Evolutionary conservation across 345 rosid species (phyloP), one percentile per base, ranked within the genome.

Genomic region (Sonneratia alba): DNA sequence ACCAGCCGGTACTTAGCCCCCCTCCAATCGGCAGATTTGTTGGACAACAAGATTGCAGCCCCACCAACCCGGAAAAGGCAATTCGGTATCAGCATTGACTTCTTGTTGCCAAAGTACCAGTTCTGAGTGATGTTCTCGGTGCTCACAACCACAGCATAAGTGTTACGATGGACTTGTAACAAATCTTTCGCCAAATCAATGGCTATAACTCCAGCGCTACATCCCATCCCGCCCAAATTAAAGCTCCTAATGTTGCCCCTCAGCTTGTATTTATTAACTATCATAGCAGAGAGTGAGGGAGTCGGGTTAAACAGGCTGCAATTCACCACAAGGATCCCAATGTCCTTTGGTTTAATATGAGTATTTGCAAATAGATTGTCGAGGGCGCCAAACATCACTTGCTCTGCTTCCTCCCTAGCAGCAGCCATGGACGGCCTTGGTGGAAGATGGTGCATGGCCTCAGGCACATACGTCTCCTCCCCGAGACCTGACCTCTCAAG

Each of bases 251-350:
- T 74, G 75, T 90, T 92, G 0, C 97, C 94, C 71, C 96, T 88
- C 80, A 92, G 53, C 68, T 88, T 90, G 67, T 90, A 92, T 85
- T 87, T 93, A 43, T 89, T 91, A 66, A 93, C 85, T 71, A 93
- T 91, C 97, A 93, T 91, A 13, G 95, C 91, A 34, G 98, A 93
- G 3, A 93, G 62, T 0, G 97, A 93, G 64, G 98, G 98, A 36
- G 98, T 93, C 1, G 98, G 98, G 69, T 91, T 93, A 75, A 93
- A 93, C 83, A 93, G 81, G 66, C 98, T 91, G 72, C 97, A 91
- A 67, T 93, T 93, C 62, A 93, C 96, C 0, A 93, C 96, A 45
- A 93, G 83, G 5, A 89, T 83, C 36, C 98, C 95, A 65, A 93
- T 87, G 73, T 89, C 97, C 74, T 88, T 88, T n/a, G 95, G 88